These are phyloP conservation scores for Alliaria petiolata DNA, from an alignment of 345 rosid species.

Conservation along the genomic window DNA sequence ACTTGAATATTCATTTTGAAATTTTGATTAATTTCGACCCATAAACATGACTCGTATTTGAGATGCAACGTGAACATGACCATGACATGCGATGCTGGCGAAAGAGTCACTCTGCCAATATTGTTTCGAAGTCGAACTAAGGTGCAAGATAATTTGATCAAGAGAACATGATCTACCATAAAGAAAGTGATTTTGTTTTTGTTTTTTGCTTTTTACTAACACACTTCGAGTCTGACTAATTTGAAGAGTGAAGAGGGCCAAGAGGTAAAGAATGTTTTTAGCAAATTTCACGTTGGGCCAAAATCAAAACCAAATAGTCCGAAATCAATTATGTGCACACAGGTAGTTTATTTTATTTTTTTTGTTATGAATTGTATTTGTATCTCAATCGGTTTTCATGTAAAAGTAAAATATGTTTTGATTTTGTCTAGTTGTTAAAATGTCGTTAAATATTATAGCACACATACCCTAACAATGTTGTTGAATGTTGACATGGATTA, in stretches of 20 bases:
- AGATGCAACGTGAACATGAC: background rate
- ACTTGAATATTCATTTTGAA: background rate
- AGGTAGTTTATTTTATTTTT: no score
- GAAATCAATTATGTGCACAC: no score
- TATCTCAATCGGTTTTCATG: background rate
- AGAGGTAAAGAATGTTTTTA: background rate
- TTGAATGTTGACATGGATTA: background rate
- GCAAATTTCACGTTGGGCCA: background rate
- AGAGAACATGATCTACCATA: background rate
- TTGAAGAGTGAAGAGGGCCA: background rate
- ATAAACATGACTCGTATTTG: background rate
- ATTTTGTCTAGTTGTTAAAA: background rate
- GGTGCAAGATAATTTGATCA: background rate
- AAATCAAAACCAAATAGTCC: background rate
- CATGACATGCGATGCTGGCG: background rate
- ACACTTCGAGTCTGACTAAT: no score
- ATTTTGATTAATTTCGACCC: background rate
- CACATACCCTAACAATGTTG: background rate
- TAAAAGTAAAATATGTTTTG: background rate
- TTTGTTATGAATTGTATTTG: no score
- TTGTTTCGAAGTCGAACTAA: background rate
- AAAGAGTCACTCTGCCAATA: background rate
- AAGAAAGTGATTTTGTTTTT: background rate
- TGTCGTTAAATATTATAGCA: background rate
- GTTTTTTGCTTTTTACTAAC: background rate